Conservation (phyloP, 495 filamentous ascomycete species). For the Opeltia flavorubescens region DNA sequence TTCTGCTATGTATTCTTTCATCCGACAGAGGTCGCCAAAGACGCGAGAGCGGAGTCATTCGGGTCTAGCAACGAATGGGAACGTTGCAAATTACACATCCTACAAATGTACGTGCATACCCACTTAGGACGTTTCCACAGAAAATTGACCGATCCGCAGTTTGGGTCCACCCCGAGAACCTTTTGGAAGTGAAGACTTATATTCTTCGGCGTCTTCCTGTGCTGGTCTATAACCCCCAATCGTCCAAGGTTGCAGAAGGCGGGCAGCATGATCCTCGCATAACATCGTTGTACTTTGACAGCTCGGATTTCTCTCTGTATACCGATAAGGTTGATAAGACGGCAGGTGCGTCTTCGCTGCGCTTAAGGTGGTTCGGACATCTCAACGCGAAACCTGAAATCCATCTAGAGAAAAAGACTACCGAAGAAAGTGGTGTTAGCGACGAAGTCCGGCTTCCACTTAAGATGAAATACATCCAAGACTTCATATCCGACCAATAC, state of each 20-base stretch:
- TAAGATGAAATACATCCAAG: slow-evolving; percentile 87
- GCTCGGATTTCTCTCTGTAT: slow-evolving; percentile 70
- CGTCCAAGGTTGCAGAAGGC: slow-evolving; percentile 62
- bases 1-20: slow-evolving; percentile 90
- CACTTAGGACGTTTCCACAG: background rate
- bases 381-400: slow-evolving; percentile 64
- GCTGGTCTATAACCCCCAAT: slow-evolving; percentile 79
- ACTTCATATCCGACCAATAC: slow-evolving; percentile 77
- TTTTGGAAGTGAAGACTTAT: slow-evolving; percentile 89
- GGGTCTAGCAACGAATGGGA: slow-evolving; percentile 26
- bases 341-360: slow-evolving; percentile 66
- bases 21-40: slow-evolving; percentile 63
- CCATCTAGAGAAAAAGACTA: slow-evolving; percentile 75
- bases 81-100: slow-evolving; percentile 62
- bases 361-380: slow-evolving; percentile 85
- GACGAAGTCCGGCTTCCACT: slow-evolving; percentile 65
- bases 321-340: slow-evolving; percentile 65
- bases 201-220: slow-evolving; percentile 82
- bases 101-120: slow-evolving; percentile 58
- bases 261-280: slow-evolving; percentile 73
- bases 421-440: slow-evolving; percentile 59
- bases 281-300: slow-evolving; percentile 94
- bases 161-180: slow-evolving; percentile 91
- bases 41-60: slow-evolving; percentile 30
- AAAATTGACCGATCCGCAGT: slow-evolving; percentile 29